A percentile compares a stretch with the other conserved stretches of the same genome.
Evolutionary conservation across 345 rosid genomes (phyloP).

Genomic region (Combretum micranthum): DNA sequence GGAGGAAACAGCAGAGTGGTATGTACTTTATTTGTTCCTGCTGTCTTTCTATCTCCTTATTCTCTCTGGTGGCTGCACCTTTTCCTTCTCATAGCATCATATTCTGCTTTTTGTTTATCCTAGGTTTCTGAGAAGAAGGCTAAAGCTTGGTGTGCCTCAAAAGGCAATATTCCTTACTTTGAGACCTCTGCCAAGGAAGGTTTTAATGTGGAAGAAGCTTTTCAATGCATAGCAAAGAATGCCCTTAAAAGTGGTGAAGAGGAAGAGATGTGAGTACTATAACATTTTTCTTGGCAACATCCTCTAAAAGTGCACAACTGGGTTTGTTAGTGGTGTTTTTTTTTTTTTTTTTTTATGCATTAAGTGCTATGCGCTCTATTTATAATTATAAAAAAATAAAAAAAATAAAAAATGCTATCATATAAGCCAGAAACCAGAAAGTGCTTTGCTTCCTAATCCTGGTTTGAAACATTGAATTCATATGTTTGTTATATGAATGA

Average conservation of each 20-base stretch:
- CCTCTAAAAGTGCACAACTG: neutral
- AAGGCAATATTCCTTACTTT: conserved; percentile 94
- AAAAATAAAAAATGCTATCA: too few species aligned
- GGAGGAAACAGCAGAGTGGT: conserved; percentile 96
- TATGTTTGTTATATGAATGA: too few species aligned
- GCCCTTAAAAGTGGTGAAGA: conserved; percentile 89
- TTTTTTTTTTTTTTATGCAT: too few species aligned
- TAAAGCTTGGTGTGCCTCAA: conserved; percentile 95
- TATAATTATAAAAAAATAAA: too few species aligned
- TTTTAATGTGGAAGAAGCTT: conserved; percentile 93
- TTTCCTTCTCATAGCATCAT: neutral
- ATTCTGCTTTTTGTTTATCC: neutral
- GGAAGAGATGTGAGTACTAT: conserved; percentile 79
- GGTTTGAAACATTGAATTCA: too few species aligned
- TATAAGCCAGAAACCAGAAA: too few species aligned
- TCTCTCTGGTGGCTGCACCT: neutral
- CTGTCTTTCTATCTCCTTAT: neutral
- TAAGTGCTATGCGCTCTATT: too few species aligned
- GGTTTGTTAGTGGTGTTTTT: too few species aligned
- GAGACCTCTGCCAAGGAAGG: conserved; percentile 99
- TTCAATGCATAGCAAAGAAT: conserved; percentile 89
- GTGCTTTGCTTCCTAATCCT: too few species aligned
- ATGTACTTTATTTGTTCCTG: conserved; percentile 16
- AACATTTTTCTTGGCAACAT: neutral
- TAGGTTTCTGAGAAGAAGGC: conserved; percentile 97